Evolutionary conservation across 345 rosid genomes (phyloP), one percentile per base, ranked within the genome.

Genomic region (Populus davidiana): DNA sequence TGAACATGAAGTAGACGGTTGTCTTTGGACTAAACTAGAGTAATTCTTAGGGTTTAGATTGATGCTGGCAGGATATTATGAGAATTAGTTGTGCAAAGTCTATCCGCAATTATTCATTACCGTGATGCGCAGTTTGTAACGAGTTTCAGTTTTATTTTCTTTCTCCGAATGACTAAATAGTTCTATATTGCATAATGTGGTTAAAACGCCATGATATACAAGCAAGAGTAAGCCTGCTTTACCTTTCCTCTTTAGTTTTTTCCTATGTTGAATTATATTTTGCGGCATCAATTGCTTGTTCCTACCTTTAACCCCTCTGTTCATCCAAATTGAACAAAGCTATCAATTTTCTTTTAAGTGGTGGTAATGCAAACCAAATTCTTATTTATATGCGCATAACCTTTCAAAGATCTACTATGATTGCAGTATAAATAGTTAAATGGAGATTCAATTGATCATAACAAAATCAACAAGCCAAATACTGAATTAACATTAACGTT

Each of bases 1-100:
- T 52, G 72, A 65, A 72, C 21, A 63, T 64, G 66, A 73, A 65
- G 78, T 52, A 62, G 68, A 10, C 23, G 63, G 27, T 56, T 10
- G 10, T 56, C 63, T 56, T 56, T n/a, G 25, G 63, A 27, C 63
- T 2, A n/a, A 21, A 56, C 1, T 3, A 21, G 27, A 56, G 63
- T n/a, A 56, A 21, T n/a, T 9, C 27, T 56, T 54, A 54, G 61
- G n/a, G 23, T 54, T 21, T 54, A 20, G 61, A 54, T 54, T 21
- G 61, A 21, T 21, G 12, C 12, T 20, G 14, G 47, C 13, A 11
- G 47, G 47, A 43, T 43, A 43, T 43, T 21, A n/a, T 21, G 27
- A 21, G 5, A 56, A 8, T 56, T n/a, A 56, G 62, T 3, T 20
- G 59, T 20, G 61, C n/a, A 52, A 8, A 54, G 23, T 20, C 9